A percentile compares a stretch with the other conserved stretches of the same genome.
These are phyloP conservation scores for Iberis pinnata DNA, from an alignment of 345 rosid genomes.

Conservation along the genomic window DNA sequence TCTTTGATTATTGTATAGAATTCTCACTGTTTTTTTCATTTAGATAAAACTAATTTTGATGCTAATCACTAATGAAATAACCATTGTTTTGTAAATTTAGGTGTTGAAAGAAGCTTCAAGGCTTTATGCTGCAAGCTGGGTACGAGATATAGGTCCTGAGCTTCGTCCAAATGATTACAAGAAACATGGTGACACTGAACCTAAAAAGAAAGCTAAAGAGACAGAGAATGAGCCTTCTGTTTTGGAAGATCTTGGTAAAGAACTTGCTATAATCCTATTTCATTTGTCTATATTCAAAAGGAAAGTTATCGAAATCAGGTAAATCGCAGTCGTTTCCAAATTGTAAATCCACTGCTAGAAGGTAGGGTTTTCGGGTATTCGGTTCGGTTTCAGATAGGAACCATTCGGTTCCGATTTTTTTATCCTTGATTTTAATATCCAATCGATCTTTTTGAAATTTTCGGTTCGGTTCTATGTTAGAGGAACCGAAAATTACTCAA, in stretches of 20 bases:
- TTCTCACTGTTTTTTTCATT: not conserved
- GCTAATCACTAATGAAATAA: conserved; percentile 3
- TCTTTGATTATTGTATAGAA: not conserved
- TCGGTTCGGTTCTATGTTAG: no score
- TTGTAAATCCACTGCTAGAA: no score
- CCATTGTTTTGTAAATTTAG: conserved; percentile 28
- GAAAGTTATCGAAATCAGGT: not conserved
- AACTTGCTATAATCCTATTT: not conserved
- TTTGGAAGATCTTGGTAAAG: conserved; percentile 85
- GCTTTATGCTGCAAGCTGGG: conserved; percentile 93
- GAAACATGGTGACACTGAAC: conserved; percentile 47
- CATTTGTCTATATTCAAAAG: not conserved
- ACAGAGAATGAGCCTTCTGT: conserved; percentile 59
- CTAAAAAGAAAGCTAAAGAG: conserved; percentile 23
- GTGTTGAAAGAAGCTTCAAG: conserved; percentile 83
- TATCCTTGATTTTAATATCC: no score
- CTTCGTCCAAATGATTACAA: conserved; percentile 79
- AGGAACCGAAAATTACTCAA: no score
- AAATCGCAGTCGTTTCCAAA: no score
- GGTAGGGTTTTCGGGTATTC: no score
- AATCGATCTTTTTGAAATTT: no score
- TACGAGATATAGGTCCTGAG: conserved; percentile 89
- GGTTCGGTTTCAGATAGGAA: no score
- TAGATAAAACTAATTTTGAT: not conserved
- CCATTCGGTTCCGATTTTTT: no score